Base-by-base conservation (phyloP, 1,284 basidiomycete species). In the Somion occarium region DNA sequence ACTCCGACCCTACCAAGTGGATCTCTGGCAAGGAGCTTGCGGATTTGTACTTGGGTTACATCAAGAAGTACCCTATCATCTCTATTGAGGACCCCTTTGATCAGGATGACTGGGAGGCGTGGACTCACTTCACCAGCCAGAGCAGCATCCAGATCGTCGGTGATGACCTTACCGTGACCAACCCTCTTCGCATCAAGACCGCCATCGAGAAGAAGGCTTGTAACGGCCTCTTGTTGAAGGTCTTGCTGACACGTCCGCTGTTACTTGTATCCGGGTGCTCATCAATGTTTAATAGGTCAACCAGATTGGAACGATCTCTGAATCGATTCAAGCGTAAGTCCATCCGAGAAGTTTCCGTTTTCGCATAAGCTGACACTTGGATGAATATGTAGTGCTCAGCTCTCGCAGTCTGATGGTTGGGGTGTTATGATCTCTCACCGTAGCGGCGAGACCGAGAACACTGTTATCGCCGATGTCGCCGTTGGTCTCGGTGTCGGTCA, bases 371-470 rank as follows among this genome's bases (percentile, higher is more conserved):
- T 43, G 42, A 41, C 39, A 41, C n/a, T 41, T 19, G 13, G 42
- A 13, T 24, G 19, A 19, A 41, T 41, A 9, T 41, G 39, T 43
- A 93, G 91, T 67, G 94, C 95, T 54, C 94, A 98, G 74, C 92
- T 99, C 66, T 74, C 95, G 50, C 95, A 98, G 74, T 94, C 91
- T 39, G 93, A 94, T 68, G 91, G 91, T 59, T 99, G 96, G 96
- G 94, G 92, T 71, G 92, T 98, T 74, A 99, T 99, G 96, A 91
- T 97, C 70, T 98, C 95, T 58, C 97, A 99, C 84, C 94, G 97
- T 64, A 94, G 89, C 58, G 96, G 96, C 69, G 95, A 98, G 79
- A 93, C 92, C 39, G 91, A 93, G 74, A 94, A 93, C 75, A 96
- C 93, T 54, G 84, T 96, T 73, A 99, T 99, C 66, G 93, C 97